A percentile compares a stretch with the other conserved stretches of the same genome.
Evolutionary conservation across 306 rosid species (phyloP).

Genomic region (Astragalus membranaceus): DNA sequence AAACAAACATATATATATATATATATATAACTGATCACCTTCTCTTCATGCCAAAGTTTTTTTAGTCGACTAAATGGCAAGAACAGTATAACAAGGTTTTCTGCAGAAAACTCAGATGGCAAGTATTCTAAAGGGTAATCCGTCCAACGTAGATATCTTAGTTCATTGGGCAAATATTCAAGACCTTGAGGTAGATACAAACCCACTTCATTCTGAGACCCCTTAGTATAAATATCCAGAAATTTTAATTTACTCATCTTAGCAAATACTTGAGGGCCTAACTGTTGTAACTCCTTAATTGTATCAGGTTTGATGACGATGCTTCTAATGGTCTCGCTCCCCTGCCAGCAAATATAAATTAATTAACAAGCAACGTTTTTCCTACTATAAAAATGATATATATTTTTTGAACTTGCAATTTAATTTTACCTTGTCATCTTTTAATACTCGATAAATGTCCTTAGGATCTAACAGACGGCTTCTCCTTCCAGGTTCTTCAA

Average conservation of each 20-base stretch:
- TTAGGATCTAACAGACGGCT: neutral
- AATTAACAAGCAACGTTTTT: neutral
- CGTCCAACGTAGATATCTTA: conserved; percentile 19
- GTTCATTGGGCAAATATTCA: neutral
- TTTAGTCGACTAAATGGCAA: conserved; percentile 1
- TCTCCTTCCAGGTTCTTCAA: neutral
- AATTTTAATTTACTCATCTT: conserved; percentile 8
- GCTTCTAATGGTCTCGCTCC: conserved; percentile 16
- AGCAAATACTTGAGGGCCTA: conserved; percentile 3
- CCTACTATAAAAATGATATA: too few species aligned
- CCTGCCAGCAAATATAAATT: conserved; percentile 1
- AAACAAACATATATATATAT: too few species aligned
- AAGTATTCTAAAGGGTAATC: conserved; percentile 21
- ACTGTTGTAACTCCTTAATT: neutral
- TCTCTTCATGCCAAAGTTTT: conserved; percentile 16
- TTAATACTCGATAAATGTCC: neutral
- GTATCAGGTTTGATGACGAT: neutral
- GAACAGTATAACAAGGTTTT: conserved; percentile 14
- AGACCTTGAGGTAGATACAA: conserved; percentile 12
- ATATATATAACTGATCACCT: conserved; percentile 18
- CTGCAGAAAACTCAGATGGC: neutral
- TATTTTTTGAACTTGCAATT: neutral
- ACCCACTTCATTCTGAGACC: neutral
- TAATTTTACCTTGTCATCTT: neutral
- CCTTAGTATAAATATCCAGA: neutral